phyloP scores from a whole-genome alignment of 2,329 filamentous ascomycete genomes.

The Shiraia sp. region DNA sequence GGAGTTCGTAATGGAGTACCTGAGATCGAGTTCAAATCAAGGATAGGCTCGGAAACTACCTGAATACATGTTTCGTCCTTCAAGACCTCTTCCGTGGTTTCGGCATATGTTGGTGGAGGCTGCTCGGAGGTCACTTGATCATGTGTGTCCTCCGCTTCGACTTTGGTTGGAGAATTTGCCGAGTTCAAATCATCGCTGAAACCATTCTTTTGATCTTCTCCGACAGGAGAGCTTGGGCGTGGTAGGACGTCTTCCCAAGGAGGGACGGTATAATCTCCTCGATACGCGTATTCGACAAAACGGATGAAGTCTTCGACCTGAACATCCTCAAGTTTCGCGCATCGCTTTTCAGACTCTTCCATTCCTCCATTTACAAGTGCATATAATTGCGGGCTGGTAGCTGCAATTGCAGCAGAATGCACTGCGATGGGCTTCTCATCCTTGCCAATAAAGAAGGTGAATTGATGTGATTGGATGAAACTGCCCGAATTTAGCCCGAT shows the following conservation, averaged over 20 bases:
- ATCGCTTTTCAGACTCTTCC: slow-evolving; percentile 17
- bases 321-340: slow-evolving; percentile 17
- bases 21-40: slow-evolving; percentile 9
- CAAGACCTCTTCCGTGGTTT: background rate
- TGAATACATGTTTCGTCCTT: background rate
- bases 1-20: slow-evolving; percentile 10
- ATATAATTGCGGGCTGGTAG: slow-evolving; percentile 15
- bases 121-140: background rate
- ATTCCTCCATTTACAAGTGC: slow-evolving; percentile 25
- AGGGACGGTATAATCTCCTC: slow-evolving; percentile 25
- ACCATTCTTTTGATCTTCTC: slow-evolving; percentile 1
- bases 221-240: slow-evolving; percentile 2
- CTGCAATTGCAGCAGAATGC: slow-evolving; percentile 25
- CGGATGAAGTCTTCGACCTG: slow-evolving; percentile 25
- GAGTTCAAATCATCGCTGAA: background rate
- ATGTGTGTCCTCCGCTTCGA: slow-evolving; percentile 10
- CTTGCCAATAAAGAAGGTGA: slow-evolving; percentile 27
- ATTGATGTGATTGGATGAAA: slow-evolving; percentile 24
- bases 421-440: slow-evolving; percentile 21
- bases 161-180: background rate
- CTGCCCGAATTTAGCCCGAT: slow-evolving; percentile 17
- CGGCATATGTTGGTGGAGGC: background rate
- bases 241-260: slow-evolving; percentile 9
- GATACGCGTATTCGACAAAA: slow-evolving; percentile 28
- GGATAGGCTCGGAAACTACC: slow-evolving; percentile 5